phyloP scores from a whole-genome alignment of 176 grass and related monocot genomes.

The Secale cereale region DNA sequence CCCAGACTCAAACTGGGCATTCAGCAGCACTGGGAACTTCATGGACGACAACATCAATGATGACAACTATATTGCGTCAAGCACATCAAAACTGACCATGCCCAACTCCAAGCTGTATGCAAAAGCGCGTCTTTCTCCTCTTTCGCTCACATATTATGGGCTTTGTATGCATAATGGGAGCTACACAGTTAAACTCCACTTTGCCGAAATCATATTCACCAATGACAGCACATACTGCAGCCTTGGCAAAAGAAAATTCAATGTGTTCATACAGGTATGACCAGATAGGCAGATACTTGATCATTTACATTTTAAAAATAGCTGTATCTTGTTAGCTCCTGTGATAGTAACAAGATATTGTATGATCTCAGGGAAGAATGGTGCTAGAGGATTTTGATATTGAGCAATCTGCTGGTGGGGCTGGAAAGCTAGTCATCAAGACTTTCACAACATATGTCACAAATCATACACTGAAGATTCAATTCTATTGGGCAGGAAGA shows the following conservation, averaged over 20 bases:
- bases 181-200: constrained; percentile 76
- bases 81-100: constrained; percentile 46
- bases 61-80: constrained; percentile 72
- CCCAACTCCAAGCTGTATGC: constrained; percentile 60
- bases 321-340: not conserved
- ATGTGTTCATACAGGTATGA: constrained; percentile 87
- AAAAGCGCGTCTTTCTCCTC: constrained; percentile 79
- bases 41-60: constrained; percentile 68
- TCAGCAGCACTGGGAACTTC: constrained; percentile 92
- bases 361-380: constrained; percentile 62
- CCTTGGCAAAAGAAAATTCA: constrained; percentile 89
- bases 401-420: constrained; percentile 48
- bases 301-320: not conserved
- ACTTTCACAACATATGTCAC: constrained; percentile 54
- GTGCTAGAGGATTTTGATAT: constrained; percentile 89
- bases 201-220: constrained; percentile 82
- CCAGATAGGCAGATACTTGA: not conserved
- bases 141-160: constrained; percentile 90
- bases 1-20: constrained; percentile 74
- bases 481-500: constrained; percentile 81
- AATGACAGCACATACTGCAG: constrained; percentile 75
- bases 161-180: constrained; percentile 81
- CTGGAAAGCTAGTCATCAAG: constrained; percentile 51
- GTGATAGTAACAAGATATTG: not conserved
- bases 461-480: constrained; percentile 71